Base-by-base conservation (phyloP, 805 yeast species). In the Candida glaebosa region DNA sequence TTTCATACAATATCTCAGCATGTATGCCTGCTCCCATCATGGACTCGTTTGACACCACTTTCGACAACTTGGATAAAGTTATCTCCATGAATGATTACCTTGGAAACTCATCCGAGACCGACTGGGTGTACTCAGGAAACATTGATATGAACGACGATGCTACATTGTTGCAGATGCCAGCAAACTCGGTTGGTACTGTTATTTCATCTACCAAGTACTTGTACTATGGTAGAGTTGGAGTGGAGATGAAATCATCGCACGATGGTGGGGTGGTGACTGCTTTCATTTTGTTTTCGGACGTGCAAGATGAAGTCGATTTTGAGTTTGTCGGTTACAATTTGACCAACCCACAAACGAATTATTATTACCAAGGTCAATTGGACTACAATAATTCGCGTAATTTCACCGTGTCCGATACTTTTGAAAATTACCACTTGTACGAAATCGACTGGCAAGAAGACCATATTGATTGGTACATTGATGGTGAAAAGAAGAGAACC, bases 1-100 rank as follows among this genome's bases (percentile, higher is more conserved):
- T 53, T 56, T 86, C 95, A 3, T 80, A 62, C 67, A 73, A 73
- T 48, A 55, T 76, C 40, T 65, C 77, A 9, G 79, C 96, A 0
- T 90, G 97, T 66, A 78, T 87, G 81, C 89, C 97, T 4, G 76
- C 79, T 77, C 96, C 97, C 9, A 69, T 80, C 5, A 87, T 95
- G 73, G 60, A 71, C 53, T 37, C 50, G 8, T 56, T 70, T 28
- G 44, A 57, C 2, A 77, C 78, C 5, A 46, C 50, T 1, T 80
- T 82, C 52, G 61, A 58, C 43, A 51, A 58, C 37, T 50, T 57
- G 7, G 59, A 58, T 31, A 34, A 46, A 5, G 40, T 73, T 17
- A 22, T 47, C 25, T 39, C 39, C 10, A 43, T 56, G 16, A 40
- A 41, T 30, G 63, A 67, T 9, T 84, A 77, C 61, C 68, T 85